Conservation (phyloP, 371 early-diverging fungal genomes). For the Syncephalastrum sp. region DNA sequence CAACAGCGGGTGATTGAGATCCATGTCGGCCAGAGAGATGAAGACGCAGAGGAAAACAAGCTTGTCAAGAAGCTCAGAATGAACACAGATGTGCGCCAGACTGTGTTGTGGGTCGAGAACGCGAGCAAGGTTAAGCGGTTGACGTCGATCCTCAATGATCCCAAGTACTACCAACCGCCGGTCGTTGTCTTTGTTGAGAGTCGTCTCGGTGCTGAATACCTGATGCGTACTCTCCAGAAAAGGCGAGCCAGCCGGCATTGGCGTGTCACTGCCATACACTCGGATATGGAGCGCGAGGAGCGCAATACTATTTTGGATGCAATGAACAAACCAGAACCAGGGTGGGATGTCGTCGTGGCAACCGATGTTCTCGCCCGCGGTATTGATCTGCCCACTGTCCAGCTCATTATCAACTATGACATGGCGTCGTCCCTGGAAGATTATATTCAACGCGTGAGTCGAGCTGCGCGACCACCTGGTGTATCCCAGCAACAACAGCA, state of each 20-base stretch:
- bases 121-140: constrained; percentile 58
- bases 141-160: constrained; percentile 53
- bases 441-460: constrained; percentile 60
- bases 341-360: constrained; percentile 50
- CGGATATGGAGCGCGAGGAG: constrained; percentile 53
- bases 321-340: constrained; percentile 28
- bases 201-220: constrained; percentile 53
- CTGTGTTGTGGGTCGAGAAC: constrained; percentile 65
- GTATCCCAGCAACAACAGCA: constrained; percentile 24
- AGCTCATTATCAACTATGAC: constrained; percentile 60
- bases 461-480: constrained; percentile 29
- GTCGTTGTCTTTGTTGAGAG: constrained; percentile 60
- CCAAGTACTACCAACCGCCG: constrained; percentile 56
- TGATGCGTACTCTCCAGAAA: constrained; percentile 47
- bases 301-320: constrained; percentile 35
- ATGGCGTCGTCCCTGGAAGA: constrained; percentile 59
- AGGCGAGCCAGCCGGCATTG: constrained; percentile 27
- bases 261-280: constrained; percentile 50
- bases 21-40: constrained; percentile 3
- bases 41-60: constrained; percentile 11
- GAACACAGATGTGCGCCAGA: constrained; percentile 53
- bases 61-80: constrained; percentile 26
- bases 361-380: constrained; percentile 61
- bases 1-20: constrained; percentile 26
- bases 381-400: constrained; percentile 46